A percentile compares a stretch with the other conserved stretches of the same genome.
Conservation (phyloP, 345 rosid genomes). For the Corymbia maculata region DNA sequence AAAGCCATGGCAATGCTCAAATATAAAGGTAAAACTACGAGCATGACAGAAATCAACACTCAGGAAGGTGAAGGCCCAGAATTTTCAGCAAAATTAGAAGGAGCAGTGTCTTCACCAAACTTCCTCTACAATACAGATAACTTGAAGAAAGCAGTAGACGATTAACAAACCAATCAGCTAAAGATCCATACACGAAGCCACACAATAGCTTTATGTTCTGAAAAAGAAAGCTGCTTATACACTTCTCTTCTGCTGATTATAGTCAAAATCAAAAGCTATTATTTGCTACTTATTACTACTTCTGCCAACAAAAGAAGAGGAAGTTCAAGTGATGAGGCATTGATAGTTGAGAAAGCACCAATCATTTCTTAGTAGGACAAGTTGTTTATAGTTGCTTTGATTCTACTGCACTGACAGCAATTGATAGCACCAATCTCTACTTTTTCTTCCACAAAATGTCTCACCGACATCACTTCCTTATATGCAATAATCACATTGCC, state of each 20-base stretch:
- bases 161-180: background rate
- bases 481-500: background rate
- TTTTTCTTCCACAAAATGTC: background rate
- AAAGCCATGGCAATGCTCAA: background rate
- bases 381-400: background rate
- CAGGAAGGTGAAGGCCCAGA: background rate
- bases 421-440: background rate
- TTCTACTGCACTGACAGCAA: background rate
- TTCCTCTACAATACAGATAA: background rate
- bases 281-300: background rate
- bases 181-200: background rate
- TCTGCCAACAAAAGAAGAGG: background rate
- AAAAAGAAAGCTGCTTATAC: background rate
- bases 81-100: background rate
- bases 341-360: background rate
- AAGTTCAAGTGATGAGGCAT: background rate
- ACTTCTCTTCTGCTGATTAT: background rate
- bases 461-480: background rate
- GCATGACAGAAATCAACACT: background rate
- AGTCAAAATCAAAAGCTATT: background rate
- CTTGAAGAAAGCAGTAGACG: background rate
- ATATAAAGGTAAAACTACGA: background rate
- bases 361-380: background rate
- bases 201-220: background rate
- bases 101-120: background rate